A percentile compares a stretch with the other conserved stretches of the same genome.
Conservation (phyloP, 371 early-diverging fungal genomes). For the Mucor circinelloides region DNA sequence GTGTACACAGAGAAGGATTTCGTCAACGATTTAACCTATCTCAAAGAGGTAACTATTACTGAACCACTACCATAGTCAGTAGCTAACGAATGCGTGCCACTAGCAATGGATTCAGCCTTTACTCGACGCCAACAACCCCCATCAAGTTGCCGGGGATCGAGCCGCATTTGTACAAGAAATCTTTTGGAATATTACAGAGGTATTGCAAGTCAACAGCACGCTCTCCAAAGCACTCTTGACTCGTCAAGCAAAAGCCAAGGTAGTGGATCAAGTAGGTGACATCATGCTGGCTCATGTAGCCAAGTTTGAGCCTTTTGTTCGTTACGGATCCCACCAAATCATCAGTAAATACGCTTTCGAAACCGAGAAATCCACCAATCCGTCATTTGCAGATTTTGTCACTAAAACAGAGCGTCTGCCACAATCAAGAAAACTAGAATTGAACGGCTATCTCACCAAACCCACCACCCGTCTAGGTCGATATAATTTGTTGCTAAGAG, state of each 20-base stretch:
- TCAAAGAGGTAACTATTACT: conserved; percentile 53
- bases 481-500: conserved; percentile 84
- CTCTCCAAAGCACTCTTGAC: conserved; percentile 66
- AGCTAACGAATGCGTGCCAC: no score
- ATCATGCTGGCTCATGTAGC: conserved; percentile 75
- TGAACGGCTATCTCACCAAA: conserved; percentile 79
- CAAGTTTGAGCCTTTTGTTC: conserved; percentile 80
- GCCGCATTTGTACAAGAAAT: conserved; percentile 72
- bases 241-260: conserved; percentile 70
- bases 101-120: conserved; percentile 80
- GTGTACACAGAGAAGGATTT: conserved; percentile 92
- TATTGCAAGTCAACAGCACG: conserved; percentile 69
- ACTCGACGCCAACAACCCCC: conserved; percentile 53
- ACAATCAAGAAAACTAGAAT: conserved; percentile 79
- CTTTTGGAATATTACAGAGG: conserved; percentile 82
- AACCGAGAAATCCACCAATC: conserved; percentile 71
- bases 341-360: conserved; percentile 84
- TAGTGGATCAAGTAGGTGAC: conserved; percentile 86
- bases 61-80: no score
- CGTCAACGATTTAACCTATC: conserved; percentile 72
- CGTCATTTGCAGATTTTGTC: conserved; percentile 73
- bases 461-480: conserved; percentile 91
- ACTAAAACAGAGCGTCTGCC: conserved; percentile 74
- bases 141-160: conserved; percentile 56
- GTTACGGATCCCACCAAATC: conserved; percentile 89